Evolutionary conservation across 805 yeast species (phyloP).

Genomic region (Zygotorulaspora danielsina): DNA sequence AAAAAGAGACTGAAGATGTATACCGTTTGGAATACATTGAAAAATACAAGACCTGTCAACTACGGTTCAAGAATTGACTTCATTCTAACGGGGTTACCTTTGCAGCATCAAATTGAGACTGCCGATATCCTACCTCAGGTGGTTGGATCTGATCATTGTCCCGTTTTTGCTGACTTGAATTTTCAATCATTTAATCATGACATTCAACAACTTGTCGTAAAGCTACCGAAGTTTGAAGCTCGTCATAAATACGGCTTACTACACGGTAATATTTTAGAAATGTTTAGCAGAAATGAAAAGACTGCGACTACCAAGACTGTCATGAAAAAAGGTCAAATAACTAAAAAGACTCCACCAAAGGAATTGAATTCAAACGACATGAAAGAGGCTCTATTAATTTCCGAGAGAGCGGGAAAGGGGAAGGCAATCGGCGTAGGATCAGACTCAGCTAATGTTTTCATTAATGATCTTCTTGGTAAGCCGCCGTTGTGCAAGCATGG

Average conservation of each 20-base stretch:
- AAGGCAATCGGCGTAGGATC: not conserved
- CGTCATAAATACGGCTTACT: slow-evolving; percentile 42
- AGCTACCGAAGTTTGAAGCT: slow-evolving; percentile 50
- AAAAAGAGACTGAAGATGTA: slow-evolving; percentile 57
- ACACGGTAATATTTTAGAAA: slow-evolving; percentile 34
- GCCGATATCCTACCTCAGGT: slow-evolving; percentile 62
- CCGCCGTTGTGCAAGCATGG: slow-evolving; percentile 48
- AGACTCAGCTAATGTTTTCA: slow-evolving; percentile 5
- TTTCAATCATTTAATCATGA: slow-evolving; percentile 3
- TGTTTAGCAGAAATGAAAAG: slow-evolving; percentile 32
- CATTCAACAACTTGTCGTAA: slow-evolving; percentile 3
- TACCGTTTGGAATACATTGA: slow-evolving; percentile 87
- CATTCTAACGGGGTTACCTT: slow-evolving; percentile 47
- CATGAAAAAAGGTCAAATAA: slow-evolving; percentile 1
- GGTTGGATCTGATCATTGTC: slow-evolving; percentile 93
- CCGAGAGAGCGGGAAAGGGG: not conserved
- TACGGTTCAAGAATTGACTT: slow-evolving; percentile 87
- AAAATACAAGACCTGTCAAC: slow-evolving; percentile 72
- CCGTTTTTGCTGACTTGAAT: slow-evolving; percentile 68
- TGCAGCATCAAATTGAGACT: slow-evolving; percentile 36
- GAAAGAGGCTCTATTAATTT: not conserved
- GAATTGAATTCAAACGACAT: not conserved
- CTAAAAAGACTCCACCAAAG: slow-evolving; percentile 3
- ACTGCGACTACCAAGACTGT: slow-evolving; percentile 8
- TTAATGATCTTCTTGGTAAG: slow-evolving; percentile 25